Percentiles rank a stretch among this genome's conserved stretches.
These are phyloP conservation scores for Microsporum ferrugineum DNA, from an alignment of 2,329 filamentous ascomycete species.

Conservation along the genomic window DNA sequence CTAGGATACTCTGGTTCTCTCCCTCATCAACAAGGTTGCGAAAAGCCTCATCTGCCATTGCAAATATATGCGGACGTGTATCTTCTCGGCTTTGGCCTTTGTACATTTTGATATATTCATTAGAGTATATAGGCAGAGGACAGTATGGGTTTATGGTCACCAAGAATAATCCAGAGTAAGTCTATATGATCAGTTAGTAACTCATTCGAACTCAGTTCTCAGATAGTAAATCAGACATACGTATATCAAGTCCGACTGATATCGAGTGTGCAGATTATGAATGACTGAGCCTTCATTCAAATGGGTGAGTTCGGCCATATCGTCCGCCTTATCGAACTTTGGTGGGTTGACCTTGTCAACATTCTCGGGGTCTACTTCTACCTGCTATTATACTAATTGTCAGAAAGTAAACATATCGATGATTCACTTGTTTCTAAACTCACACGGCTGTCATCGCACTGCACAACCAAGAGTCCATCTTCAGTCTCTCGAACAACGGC, in stretches of 20 bases:
- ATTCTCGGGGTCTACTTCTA: conserved; percentile 70
- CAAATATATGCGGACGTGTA: conserved; percentile 93
- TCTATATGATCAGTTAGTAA: conserved; percentile 38
- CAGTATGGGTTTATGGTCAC: conserved; percentile 97
- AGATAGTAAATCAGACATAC: conserved; percentile 29
- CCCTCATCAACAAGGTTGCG: conserved; percentile 91
- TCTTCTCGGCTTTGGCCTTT: conserved; percentile 83
- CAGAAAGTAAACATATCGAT: not conserved
- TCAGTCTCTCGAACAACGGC: conserved; percentile 77
- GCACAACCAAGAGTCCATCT: conserved; percentile 61
- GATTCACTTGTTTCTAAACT: not conserved
- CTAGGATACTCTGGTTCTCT: conserved; percentile 91
- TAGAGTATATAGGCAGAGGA: conserved; percentile 83
- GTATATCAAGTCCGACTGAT: conserved; percentile 90
- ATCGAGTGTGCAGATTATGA: conserved; percentile 89
- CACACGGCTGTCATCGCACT: conserved; percentile 86
- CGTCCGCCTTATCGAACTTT: conserved; percentile 98
- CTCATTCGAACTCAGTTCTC: not conserved
- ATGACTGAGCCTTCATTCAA: conserved; percentile 96
- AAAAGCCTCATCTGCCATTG: conserved; percentile 94
- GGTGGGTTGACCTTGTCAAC: conserved; percentile 99
- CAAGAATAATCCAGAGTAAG: conserved; percentile 91
- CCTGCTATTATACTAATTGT: not conserved
- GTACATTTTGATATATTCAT: conserved; percentile 98
- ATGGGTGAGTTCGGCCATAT: conserved; percentile 98